A percentile compares a stretch with the other conserved stretches of the same genome.
These are phyloP conservation scores for Aspergillus cavernicola DNA, from an alignment of 495 filamentous ascomycete genomes.

Conservation along the genomic window DNA sequence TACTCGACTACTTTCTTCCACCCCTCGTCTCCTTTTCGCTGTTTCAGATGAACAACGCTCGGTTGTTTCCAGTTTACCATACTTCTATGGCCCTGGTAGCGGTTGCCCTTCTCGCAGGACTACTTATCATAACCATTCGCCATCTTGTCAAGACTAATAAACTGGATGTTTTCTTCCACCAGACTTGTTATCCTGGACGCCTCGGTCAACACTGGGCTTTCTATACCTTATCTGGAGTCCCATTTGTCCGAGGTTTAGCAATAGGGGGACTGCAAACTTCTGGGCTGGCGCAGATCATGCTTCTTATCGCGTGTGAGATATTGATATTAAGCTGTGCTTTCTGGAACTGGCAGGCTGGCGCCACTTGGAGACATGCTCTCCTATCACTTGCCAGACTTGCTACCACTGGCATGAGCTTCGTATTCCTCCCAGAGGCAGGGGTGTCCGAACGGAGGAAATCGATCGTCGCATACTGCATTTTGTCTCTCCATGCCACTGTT, in stretches of 20 bases:
- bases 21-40: conserved; percentile 14
- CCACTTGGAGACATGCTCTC: neutral
- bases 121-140: neutral
- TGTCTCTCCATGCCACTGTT: conserved; percentile 3
- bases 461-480: conserved; percentile 10
- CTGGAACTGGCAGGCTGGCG: neutral
- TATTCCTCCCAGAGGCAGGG: conserved; percentile 2
- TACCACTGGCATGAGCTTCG: conserved; percentile 8
- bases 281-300: conserved; percentile 8
- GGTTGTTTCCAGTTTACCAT: conserved; percentile 9
- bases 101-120: neutral
- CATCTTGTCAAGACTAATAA: neutral
- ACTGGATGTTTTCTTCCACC: neutral
- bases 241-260: conserved; percentile 10
- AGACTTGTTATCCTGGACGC: neutral
- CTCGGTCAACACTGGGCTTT: conserved; percentile 3
- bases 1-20: conserved; percentile 13
- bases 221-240: conserved; percentile 11
- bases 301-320: conserved; percentile 8
- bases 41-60: conserved; percentile 2
- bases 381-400: conserved; percentile 2
- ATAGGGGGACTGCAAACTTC: conserved; percentile 13
- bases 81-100: conserved; percentile 10
- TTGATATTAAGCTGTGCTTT: conserved; percentile 1
- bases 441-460: conserved; percentile 3